Conservation (phyloP, 805 yeast genomes). For the Ogataea polymorpha region DNA sequence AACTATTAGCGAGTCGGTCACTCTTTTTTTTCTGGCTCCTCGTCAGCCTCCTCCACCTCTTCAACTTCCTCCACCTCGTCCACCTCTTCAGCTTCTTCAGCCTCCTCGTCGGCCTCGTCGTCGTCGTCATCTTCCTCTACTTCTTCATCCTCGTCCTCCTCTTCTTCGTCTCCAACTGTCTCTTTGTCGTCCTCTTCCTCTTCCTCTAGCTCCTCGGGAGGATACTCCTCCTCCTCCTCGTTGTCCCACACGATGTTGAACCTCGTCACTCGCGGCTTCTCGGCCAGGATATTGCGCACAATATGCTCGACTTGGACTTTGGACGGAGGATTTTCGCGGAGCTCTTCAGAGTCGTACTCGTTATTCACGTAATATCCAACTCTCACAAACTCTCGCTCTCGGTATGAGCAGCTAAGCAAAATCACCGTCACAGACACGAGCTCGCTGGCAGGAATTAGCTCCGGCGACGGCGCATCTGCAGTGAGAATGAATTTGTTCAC, state of each 20-base stretch:
- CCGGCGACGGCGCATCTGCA: conserved; percentile 97
- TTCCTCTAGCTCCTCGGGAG: conserved; percentile 67
- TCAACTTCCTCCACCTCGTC: conserved; percentile 30
- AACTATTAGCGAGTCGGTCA: neutral
- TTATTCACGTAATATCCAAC: conserved; percentile 98
- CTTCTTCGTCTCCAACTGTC: conserved; percentile 59
- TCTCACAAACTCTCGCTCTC: conserved; percentile 90
- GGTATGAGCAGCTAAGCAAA: conserved; percentile 86
- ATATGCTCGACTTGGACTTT: conserved; percentile 93
- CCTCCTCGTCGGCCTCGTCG: conserved; percentile 33
- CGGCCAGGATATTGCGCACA: conserved; percentile 90
- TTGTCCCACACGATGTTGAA: conserved; percentile 97
- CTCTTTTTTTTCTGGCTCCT: conserved; percentile 22
- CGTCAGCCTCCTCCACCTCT: conserved; percentile 15
- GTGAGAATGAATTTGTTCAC: conserved; percentile 87
- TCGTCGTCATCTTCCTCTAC: conserved; percentile 42
- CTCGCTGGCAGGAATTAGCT: conserved; percentile 92
- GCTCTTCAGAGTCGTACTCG: conserved; percentile 90
- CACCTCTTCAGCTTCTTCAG: conserved; percentile 27
- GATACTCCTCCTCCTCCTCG: conserved; percentile 63
- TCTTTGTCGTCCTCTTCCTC: conserved; percentile 55
- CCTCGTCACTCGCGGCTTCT: conserved; percentile 95
- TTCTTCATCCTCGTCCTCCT: conserved; percentile 48
- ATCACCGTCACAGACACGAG: conserved; percentile 94
- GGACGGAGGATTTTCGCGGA: conserved; percentile 89